phyloP scores from a whole-genome alignment of 345 rosid genomes.

The Camelina hispida region DNA sequence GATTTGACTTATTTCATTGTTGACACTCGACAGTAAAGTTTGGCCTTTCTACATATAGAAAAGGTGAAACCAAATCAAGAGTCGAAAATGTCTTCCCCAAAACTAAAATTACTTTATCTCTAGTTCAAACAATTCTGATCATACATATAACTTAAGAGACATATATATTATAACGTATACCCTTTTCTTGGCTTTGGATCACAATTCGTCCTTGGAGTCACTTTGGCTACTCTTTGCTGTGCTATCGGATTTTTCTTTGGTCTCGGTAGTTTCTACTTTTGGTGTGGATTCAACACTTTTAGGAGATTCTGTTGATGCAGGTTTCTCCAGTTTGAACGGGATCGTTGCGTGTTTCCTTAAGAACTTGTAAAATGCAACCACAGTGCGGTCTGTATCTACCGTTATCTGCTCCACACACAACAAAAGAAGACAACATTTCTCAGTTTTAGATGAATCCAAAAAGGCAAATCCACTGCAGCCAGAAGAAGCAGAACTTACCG shows the following conservation, averaged over 20 bases:
- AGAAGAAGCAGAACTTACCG: constrained; percentile 60
- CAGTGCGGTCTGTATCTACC: constrained; percentile 90
- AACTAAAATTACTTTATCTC: constrained; percentile 6
- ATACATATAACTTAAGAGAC: constrained; percentile 32
- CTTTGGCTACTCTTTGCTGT: constrained; percentile 29
- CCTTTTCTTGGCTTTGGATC: constrained; percentile 36
- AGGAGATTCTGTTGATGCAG: constrained; percentile 56
- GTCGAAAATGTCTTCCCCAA: background rate
- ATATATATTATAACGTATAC: constrained; percentile 13
- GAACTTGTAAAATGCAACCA: constrained; percentile 92
- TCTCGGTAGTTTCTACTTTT: constrained; percentile 48
- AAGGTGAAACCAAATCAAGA: constrained; percentile 10
- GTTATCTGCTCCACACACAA: constrained; percentile 61
- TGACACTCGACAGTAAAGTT: background rate
- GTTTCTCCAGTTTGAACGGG: constrained; percentile 94
- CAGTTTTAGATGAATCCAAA: background rate
- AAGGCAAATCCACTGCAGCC: background rate
- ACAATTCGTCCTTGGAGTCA: constrained; percentile 82
- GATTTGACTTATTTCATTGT: constrained; percentile 4
- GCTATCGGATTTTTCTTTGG: constrained; percentile 27
- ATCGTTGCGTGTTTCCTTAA: constrained; percentile 85
- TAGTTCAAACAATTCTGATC: constrained; percentile 9
- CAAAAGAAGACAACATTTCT: background rate
- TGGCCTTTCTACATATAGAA: constrained; percentile 2
- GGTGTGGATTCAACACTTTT: constrained; percentile 46